These are phyloP conservation scores for Lipomyces japonicus DNA, from an alignment of 805 yeast genomes.

Conservation along the genomic window DNA sequence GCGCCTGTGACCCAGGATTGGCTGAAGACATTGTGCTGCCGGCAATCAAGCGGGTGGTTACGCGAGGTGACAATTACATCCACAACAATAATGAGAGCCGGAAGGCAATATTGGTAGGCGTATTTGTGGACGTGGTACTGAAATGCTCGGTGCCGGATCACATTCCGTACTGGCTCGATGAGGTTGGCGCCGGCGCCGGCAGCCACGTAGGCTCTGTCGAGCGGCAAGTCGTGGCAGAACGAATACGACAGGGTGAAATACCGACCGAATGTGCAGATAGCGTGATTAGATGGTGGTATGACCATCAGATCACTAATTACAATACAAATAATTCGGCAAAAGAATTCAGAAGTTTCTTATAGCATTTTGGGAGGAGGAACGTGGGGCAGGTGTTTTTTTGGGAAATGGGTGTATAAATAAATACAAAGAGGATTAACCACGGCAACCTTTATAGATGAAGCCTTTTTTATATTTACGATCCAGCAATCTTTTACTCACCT, in stretches of 20 bases:
- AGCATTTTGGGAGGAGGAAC: too few relatives aligned
- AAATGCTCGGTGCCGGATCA: constrained; percentile 9
- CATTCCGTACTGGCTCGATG: constrained; percentile 10
- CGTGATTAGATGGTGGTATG: constrained; percentile 21
- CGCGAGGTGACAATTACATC: neutral
- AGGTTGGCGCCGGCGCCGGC: neutral
- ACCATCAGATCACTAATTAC: too few relatives aligned
- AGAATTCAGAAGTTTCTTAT: too few relatives aligned
- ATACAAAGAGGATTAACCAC: too few relatives aligned
- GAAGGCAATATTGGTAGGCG: neutral
- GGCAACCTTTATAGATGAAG: too few relatives aligned
- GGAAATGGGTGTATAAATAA: too few relatives aligned
- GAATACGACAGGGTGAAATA: constrained; percentile 13
- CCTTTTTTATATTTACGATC: too few relatives aligned
- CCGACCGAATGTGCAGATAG: constrained; percentile 19
- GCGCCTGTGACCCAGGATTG: constrained; percentile 12
- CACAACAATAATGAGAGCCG: neutral
- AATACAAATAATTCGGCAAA: too few relatives aligned
- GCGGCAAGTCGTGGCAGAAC: constrained; percentile 4
- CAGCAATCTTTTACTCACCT: too few relatives aligned
- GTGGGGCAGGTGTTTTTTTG: too few relatives aligned
- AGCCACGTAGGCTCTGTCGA: too few relatives aligned
- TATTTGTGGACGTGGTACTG: constrained; percentile 16
- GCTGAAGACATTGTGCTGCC: constrained; percentile 14
- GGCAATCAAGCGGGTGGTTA: neutral